A percentile compares a stretch with the other conserved stretches of the same genome.
Conservation (phyloP, 345 rosid genomes). For the Pistacia atlantica region DNA sequence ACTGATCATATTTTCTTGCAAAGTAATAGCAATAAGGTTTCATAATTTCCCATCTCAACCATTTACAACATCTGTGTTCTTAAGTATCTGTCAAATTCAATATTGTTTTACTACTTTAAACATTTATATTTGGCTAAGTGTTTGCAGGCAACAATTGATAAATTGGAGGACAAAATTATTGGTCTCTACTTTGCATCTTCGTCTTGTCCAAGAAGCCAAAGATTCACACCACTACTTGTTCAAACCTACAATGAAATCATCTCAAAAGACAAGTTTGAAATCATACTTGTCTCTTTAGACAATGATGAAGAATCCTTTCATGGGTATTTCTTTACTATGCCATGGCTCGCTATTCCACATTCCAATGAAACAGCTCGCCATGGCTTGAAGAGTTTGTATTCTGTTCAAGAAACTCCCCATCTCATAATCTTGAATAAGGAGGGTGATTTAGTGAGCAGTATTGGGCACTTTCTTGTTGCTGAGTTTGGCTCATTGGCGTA, state of each 20-base stretch:
- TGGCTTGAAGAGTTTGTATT: slow-evolving; percentile 22
- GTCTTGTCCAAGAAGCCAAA: not conserved
- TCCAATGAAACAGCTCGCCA: slow-evolving; percentile 8
- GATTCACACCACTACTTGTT: slow-evolving; percentile 12
- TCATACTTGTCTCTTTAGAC: slow-evolving; percentile 28
- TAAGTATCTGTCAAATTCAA: not conserved
- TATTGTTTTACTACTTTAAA: not conserved
- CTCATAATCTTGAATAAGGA: slow-evolving; percentile 24
- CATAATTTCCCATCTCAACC: not conserved
- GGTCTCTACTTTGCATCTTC: slow-evolving; percentile 29
- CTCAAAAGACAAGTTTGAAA: slow-evolving; percentile 22
- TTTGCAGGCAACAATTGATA: slow-evolving; percentile 20
- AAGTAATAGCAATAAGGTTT: not conserved
- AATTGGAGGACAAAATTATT: slow-evolving; percentile 25
- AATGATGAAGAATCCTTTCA: slow-evolving; percentile 10
- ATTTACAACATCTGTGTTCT: not conserved
- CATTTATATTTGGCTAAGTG: not conserved
- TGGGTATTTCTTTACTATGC: slow-evolving; percentile 18
- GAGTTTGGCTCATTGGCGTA: slow-evolving; percentile 26
- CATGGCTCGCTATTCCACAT: slow-evolving; percentile 33
- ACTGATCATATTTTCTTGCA: not conserved
- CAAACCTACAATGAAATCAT: slow-evolving; percentile 21
- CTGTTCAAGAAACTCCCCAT: slow-evolving; percentile 21
- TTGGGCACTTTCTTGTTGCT: slow-evolving; percentile 13
- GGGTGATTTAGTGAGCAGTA: slow-evolving; percentile 24